These are phyloP conservation scores for Solanum hybrid DNA, from an alignment of 305 asterid species.

Conservation along the genomic window DNA sequence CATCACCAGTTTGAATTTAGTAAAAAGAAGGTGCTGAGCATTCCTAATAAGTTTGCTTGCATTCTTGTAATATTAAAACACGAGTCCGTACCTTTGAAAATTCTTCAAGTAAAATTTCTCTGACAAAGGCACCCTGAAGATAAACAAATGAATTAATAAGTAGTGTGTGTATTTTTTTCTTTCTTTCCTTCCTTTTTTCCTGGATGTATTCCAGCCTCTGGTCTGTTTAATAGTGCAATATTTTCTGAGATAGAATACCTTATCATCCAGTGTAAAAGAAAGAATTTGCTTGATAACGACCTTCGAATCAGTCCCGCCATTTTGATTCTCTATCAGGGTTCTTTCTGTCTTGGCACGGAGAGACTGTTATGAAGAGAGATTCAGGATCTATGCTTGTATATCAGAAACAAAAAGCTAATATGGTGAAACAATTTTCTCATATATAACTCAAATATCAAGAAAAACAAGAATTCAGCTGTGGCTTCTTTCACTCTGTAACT, in stretches of 20 bases:
- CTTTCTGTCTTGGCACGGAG: constrained; percentile 73
- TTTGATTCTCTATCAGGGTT: constrained; percentile 36
- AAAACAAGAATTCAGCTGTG: background rate
- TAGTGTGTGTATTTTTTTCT: background rate
- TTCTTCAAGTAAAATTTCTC: constrained; percentile 78
- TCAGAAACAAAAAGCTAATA: background rate
- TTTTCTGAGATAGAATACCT: constrained; percentile 36
- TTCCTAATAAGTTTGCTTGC: background rate
- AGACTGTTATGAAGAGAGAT: constrained; percentile 39
- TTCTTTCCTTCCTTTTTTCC: constrained; percentile 1
- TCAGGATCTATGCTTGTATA: background rate
- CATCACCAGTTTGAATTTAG: background rate
- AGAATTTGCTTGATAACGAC: constrained; percentile 52
- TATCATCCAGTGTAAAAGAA: constrained; percentile 61
- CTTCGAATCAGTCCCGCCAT: constrained; percentile 41
- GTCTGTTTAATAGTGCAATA: background rate
- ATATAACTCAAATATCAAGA: background rate
- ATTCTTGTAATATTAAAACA: constrained; percentile 8
- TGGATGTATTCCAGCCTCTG: constrained; percentile 2
- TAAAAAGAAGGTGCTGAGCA: background rate
- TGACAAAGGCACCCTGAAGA: constrained; percentile 74
- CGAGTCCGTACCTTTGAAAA: constrained; percentile 56
- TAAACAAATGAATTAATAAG: background rate
- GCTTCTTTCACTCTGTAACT: background rate
- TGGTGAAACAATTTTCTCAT: background rate